Base-by-base conservation (phyloP, 768 basidiomycete species). In the Russula abietina region DNA sequence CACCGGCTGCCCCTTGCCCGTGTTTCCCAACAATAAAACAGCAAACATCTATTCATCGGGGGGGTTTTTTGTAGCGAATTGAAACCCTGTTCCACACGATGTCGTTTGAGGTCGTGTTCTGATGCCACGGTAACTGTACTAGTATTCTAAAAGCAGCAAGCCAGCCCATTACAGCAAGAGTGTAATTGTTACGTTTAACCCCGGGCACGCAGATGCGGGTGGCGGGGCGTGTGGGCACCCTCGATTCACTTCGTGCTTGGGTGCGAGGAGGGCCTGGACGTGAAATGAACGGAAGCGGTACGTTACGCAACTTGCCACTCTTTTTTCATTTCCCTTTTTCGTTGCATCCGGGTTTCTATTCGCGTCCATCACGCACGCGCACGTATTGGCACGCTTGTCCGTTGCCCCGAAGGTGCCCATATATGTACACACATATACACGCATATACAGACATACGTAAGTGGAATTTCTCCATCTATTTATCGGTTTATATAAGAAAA, bases 131-230 rank as follows among this genome's bases (percentile, higher is more conserved):
- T 17, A 6, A 10, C 26, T 41, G 39, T 22, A n/a, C n/a, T n/a
- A n/a, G n/a, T n/a, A 30, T 43, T 30, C 28, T 28, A 46, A 49
- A 45, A 52, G 32, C 32, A 43, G 55, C 39, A 41, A 45, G 17
- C 12, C 1, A 24, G 10, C 11, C 30, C 50, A 10, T 32, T 19
- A 33, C 19, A 33, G n/a, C n/a, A 22, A 46, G 22, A 38, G 26
- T 32, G 55, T 57, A 57, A 45, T 52, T 4, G 28, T 62, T 62
- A 62, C 61, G 61, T 62, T 57, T 39, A 26, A 22, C 24, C 24
- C 10, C 11, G 24, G 39, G 16, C 12, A 30, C 26, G 17, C 41
- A 12, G 24, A 55, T 28, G 39, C 19, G 33, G 26, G 39, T 39
- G 14, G 59, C 30, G 12, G 10, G 10, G 33, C 7, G 11, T 32